phyloP scores from a whole-genome alignment of 768 basidiomycete genomes.

The Phanerochaete sordida region DNA sequence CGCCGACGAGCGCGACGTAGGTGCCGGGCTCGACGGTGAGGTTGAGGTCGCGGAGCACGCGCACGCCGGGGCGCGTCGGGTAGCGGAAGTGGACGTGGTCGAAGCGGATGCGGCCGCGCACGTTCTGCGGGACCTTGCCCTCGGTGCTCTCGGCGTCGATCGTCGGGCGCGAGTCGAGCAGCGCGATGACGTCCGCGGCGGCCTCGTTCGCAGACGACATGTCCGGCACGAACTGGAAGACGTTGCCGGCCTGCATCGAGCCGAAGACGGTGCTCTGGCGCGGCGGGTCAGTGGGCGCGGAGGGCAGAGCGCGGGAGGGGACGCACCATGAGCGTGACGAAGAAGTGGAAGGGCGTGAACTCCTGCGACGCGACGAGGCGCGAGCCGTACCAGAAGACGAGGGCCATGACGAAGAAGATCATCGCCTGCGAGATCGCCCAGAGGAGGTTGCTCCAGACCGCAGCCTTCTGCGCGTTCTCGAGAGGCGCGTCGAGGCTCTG shows the following conservation, averaged over 20 bases:
- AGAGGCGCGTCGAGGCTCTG: conserved; percentile 70
- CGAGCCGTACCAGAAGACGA: conserved; percentile 79
- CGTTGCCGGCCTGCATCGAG: conserved; percentile 84
- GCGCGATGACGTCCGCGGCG: conserved; percentile 66
- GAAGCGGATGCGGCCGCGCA: conserved; percentile 65
- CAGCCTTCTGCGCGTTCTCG: conserved; percentile 52
- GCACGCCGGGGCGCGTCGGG: conserved; percentile 80
- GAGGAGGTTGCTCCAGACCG: conserved; percentile 59
- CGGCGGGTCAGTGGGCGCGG: neutral
- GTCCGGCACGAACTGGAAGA: conserved; percentile 85
- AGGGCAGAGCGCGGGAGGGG: neutral
- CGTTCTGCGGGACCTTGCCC: conserved; percentile 51
- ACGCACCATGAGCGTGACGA: conserved; percentile 52
- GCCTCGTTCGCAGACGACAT: conserved; percentile 81
- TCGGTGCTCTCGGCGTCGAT: conserved; percentile 76
- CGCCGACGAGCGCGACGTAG: conserved; percentile 79
- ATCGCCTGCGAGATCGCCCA: conserved; percentile 73
- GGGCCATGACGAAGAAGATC: conserved; percentile 75
- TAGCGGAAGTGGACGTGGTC: conserved; percentile 88
- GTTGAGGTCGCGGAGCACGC: conserved; percentile 79
- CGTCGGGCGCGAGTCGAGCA: conserved; percentile 71
- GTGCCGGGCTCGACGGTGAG: conserved; percentile 72
- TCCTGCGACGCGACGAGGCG: conserved; percentile 53
- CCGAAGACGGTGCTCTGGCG: conserved; percentile 67
- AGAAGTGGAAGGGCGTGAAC: conserved; percentile 63